Percentiles rank a stretch among this genome's conserved stretches.
phyloP scores from a whole-genome alignment of 345 rosid genomes.

The Isatis tinctoria region DNA sequence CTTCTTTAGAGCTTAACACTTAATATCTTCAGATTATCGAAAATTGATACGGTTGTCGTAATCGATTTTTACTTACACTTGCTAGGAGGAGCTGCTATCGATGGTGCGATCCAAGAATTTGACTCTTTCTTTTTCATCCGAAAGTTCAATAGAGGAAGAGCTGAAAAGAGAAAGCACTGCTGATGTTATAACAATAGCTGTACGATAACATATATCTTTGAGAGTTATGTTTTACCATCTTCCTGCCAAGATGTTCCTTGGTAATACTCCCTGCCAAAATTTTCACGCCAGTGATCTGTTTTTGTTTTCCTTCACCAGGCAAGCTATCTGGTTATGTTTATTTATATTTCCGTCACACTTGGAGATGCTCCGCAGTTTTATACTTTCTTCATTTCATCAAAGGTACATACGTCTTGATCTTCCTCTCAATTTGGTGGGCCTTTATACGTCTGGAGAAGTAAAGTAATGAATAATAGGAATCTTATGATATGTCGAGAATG shows the following conservation, averaged over 20 bases:
- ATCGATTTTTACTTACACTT: conserved; percentile 21
- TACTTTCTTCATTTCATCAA: conserved; percentile 73
- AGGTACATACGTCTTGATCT: conserved; percentile 45
- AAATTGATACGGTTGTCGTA: background rate
- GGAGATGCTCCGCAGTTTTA: conserved; percentile 64
- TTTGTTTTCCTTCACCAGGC: conserved; percentile 41
- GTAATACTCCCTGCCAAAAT: background rate
- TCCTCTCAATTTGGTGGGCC: conserved; percentile 12
- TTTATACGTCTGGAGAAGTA: conserved; percentile 3
- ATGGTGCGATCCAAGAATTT: conserved; percentile 71
- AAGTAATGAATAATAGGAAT: background rate
- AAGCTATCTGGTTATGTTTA: conserved; percentile 97
- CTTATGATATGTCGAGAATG: conserved; percentile 13
- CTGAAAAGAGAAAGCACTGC: conserved; percentile 95
- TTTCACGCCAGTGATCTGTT: background rate
- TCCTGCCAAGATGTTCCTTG: background rate
- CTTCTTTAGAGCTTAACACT: background rate
- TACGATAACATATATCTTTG: conserved; percentile 34
- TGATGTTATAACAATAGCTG: conserved; percentile 74
- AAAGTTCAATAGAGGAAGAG: conserved; percentile 97
- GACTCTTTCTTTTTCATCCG: conserved; percentile 88
- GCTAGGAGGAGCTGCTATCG: conserved; percentile 70
- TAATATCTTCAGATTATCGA: background rate
- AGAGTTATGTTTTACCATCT: conserved; percentile 4
- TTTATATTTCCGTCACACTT: conserved; percentile 78